Evolutionary conservation across 2,329 filamentous ascomycete species (phyloP).

Genomic region (Trichophaea hybrida): DNA sequence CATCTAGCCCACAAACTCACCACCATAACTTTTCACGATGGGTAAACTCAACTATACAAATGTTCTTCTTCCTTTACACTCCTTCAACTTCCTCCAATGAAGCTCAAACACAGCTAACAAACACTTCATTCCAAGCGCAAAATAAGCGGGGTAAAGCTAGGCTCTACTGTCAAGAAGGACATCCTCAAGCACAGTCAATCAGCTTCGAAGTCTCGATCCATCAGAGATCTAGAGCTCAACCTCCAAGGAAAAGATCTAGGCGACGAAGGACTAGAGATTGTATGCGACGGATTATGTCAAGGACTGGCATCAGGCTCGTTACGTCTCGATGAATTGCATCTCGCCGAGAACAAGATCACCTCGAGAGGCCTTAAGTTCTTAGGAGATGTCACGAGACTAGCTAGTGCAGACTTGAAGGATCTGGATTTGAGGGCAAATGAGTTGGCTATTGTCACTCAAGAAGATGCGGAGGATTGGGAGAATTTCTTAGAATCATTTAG

Average conservation of each 20-base stretch:
- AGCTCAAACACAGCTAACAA: constrained; percentile 2
- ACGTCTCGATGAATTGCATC: constrained; percentile 20
- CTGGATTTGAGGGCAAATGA: constrained; percentile 17
- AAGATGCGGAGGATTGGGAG: constrained; percentile 18
- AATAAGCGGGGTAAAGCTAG: constrained; percentile 19
- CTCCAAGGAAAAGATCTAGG: constrained; percentile 20
- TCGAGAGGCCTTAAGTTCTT: constrained; percentile 12
- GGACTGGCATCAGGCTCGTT: constrained; percentile 13
- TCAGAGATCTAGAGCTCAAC: constrained; percentile 19
- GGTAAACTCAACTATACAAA: constrained; percentile 20
- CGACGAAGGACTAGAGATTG: constrained; percentile 19
- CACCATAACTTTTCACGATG: neutral
- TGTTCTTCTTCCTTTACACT: constrained; percentile 3
- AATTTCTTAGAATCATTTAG: constrained; percentile 16
- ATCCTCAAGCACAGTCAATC: constrained; percentile 14
- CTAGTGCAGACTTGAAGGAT: constrained; percentile 18
- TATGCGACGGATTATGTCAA: constrained; percentile 18
- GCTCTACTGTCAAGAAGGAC: constrained; percentile 19
- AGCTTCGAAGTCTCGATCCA: constrained; percentile 7
- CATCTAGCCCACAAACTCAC: too few relatives aligned
- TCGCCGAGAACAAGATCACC: constrained; percentile 19
- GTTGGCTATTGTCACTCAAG: constrained; percentile 13
- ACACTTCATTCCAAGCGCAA: constrained; percentile 11
- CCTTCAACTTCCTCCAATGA: neutral
- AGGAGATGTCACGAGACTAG: constrained; percentile 12